Percentiles rank a stretch among this genome's conserved stretches.
Evolutionary conservation across 78 protist species (phyloP).

Genomic region (Monocercomonoides exilis): DNA sequence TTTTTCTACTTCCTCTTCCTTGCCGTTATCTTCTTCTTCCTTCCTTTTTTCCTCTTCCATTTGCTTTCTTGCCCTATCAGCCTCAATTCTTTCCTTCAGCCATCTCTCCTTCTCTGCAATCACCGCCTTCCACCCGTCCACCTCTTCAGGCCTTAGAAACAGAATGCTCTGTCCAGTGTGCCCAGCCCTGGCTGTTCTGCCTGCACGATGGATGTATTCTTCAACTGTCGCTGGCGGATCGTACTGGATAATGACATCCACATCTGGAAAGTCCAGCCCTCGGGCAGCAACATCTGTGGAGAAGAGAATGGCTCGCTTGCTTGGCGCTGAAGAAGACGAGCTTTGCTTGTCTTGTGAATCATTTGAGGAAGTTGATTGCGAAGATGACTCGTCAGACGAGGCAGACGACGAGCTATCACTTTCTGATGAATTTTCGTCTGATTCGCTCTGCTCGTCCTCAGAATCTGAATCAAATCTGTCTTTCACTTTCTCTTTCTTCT

Average conservation of each 20-base stretch:
- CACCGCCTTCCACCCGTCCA: background rate
- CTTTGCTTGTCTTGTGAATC: no score
- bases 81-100: no score
- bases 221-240: slow-evolving; percentile 60
- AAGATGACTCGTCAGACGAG: no score
- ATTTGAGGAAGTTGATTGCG: no score
- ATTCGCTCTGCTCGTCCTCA: no score
- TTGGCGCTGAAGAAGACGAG: background rate
- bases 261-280: slow-evolving; percentile 72
- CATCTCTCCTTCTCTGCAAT: background rate
- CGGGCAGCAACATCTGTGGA: slow-evolving; percentile 81
- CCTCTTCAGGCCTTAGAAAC: slow-evolving; percentile 56
- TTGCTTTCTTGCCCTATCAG: background rate
- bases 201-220: slow-evolving; percentile 62
- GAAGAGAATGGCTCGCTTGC: slow-evolving; percentile 50
- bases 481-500: no score
- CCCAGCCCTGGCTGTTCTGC: slow-evolving; percentile 64
- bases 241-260: slow-evolving; percentile 67
- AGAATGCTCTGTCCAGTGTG: slow-evolving; percentile 56
- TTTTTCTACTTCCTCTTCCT: background rate
- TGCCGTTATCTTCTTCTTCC: no score
- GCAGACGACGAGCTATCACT: no score
- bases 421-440: no score
- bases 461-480: no score
- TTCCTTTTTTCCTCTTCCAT: background rate